Evolutionary conservation across 2,329 filamentous ascomycete species (phyloP), one percentile per base, ranked within the genome.

Genomic region (Pseudocercospora eumusae): DNA sequence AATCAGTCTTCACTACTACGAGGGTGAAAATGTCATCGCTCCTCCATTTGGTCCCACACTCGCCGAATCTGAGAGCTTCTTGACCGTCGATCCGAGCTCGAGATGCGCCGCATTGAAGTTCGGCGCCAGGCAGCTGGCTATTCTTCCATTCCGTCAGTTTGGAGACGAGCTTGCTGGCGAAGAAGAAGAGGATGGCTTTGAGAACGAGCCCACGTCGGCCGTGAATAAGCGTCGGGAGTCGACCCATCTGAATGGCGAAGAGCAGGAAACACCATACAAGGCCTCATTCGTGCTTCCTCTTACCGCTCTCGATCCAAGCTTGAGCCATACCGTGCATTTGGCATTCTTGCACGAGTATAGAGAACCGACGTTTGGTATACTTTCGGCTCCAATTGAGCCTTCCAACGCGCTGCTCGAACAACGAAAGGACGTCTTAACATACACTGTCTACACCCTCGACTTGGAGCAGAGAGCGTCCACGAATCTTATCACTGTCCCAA

Each of bases 1-100:
- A 57, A 86, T 95, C 66, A 98, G 93, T 56, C 93, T 99, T 71
- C 95, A 99, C 80, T 98, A 93, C 82, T 99, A 98, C 78, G 95
- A 99, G 76, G 91, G 95, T 75, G 93, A 97, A 73, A 93, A 96
- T 74, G 68, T 74, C 31, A 61, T 69, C 21, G 64, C 60, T 5
- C 71, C 71, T 65, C 93, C 93, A 0, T 97, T 92, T 89, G 87
- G 89, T 56, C 84, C 89, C 57, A 85, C 89, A 59, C 79, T 96
- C 71, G 86, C 86, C 74, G 86, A 90, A 65, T 92, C 89, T 74
- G 84, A 87, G 76, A 96, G 90, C 75, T 90, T 90, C 70, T 81
- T 99, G 71, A 89, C 89, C 55, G 91, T 93, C 62, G 95, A 99
- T 72, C 93, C 95, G 1, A 89, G 89, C 69, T 96, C 91, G 78